Percentiles rank a stretch among this genome's conserved stretches.
Evolutionary conservation across 768 basidiomycete species (phyloP).

Genomic region (Termitomyces heimii): DNA sequence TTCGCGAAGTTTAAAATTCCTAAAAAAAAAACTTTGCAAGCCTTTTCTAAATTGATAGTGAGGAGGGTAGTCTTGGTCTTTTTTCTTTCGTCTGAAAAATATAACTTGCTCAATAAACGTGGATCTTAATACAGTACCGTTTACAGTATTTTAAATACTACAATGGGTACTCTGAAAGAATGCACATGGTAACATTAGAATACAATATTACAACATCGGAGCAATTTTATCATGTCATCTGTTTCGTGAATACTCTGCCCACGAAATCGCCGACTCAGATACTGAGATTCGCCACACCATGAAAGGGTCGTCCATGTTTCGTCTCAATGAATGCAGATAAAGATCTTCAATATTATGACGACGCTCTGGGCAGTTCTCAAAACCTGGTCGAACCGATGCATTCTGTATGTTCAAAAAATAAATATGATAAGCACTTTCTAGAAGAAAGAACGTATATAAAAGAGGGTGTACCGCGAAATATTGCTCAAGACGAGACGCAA

Average conservation of each 20-base stretch:
- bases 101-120: no score
- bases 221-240: neutral
- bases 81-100: no score
- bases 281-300: slow-evolving; percentile 7
- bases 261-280: neutral
- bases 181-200: neutral
- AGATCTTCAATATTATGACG: neutral
- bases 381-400: neutral
- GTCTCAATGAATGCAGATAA: slow-evolving; percentile 5
- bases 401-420: neutral
- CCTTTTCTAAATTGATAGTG: no score
- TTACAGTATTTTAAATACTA: no score
- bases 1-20: no score
- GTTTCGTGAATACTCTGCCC: neutral
- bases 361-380: neutral
- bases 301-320: neutral
- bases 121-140: no score
- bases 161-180: no score
- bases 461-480: slow-evolving; percentile 2
- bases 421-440: neutral
- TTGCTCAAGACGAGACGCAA: slow-evolving; percentile 2
- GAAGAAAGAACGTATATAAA: neutral
- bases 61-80: no score
- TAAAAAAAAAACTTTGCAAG: no score
- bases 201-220: neutral